These are phyloP conservation scores for Pseudoperonospora humuli DNA, from an alignment of 352 stramenopile genomes.

Conservation along the genomic window DNA sequence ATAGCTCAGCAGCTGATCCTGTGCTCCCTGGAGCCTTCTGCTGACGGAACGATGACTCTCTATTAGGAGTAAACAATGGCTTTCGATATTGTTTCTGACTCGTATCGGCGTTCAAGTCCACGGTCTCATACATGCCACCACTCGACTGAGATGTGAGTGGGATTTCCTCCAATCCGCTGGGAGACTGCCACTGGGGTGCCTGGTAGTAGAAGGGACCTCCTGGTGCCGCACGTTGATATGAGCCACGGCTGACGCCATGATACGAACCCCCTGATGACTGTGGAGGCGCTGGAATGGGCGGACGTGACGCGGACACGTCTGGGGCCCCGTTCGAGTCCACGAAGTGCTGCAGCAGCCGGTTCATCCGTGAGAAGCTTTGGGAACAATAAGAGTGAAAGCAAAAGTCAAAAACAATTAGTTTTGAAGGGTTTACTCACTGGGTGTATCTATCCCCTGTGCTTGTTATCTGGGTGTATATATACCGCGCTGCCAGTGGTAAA, in stretches of 20 bases:
- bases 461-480: no score
- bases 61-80: not conserved
- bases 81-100: not conserved
- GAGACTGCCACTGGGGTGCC: conserved; percentile 12
- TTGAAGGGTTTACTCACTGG: no score
- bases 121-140: conserved; percentile 33
- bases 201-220: conserved; percentile 31
- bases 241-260: conserved; percentile 16
- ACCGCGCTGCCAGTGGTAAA: no score
- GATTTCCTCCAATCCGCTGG: conserved; percentile 21
- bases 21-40: conserved; percentile 7
- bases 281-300: conserved; percentile 19
- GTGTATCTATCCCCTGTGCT: no score
- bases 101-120: conserved; percentile 33
- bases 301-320: conserved; percentile 6
- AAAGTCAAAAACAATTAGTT: not conserved
- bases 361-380: conserved; percentile 28
- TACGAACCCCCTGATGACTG: conserved; percentile 25
- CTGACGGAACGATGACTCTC: conserved; percentile 4
- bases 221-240: conserved; percentile 21
- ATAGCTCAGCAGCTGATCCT: conserved; percentile 12
- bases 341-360: conserved; percentile 56
- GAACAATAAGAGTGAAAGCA: not conserved
- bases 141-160: conserved; percentile 25
- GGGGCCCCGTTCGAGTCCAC: conserved; percentile 26